Evolutionary conservation across 306 rosid genomes (phyloP).

Genomic region (Pterocarpus macrocarpus): DNA sequence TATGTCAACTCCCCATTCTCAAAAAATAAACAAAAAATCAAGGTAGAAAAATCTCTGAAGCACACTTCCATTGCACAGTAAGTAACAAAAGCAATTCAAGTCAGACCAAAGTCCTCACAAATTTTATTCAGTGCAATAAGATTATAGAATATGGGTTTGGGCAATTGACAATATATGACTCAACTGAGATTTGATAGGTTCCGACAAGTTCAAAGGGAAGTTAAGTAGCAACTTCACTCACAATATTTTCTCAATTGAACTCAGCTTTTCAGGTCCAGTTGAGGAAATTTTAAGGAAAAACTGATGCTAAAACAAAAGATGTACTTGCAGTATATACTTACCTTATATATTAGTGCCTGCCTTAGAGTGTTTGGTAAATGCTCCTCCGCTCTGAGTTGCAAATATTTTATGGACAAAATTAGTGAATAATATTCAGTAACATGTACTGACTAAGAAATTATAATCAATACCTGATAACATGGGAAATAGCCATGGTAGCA

Average conservation of each 20-base stretch:
- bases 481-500: conserved; percentile 99
- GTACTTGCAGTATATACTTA: conserved; percentile 34
- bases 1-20: neutral
- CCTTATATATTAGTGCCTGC: conserved; percentile 92
- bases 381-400: conserved; percentile 82
- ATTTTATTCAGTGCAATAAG: neutral
- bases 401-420: conserved; percentile 23
- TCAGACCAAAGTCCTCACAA: neutral
- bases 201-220: neutral
- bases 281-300: neutral
- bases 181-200: neutral
- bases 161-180: neutral
- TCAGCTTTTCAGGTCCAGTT: conserved; percentile 2
- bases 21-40: neutral
- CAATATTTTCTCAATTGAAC: conserved; percentile 18
- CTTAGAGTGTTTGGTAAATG: conserved; percentile 89
- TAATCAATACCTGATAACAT: conserved; percentile 80
- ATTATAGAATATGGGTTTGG: neutral
- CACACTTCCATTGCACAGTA: neutral
- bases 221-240: conserved; percentile 15
- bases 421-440: conserved; percentile 23
- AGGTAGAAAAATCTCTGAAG: neutral
- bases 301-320: conserved; percentile 4
- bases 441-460: conserved; percentile 33
- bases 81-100: conserved; percentile 6